These are phyloP conservation scores for Colletotrichum lindemuthianum DNA, from an alignment of 2,329 filamentous ascomycete genomes.

Conservation along the genomic window DNA sequence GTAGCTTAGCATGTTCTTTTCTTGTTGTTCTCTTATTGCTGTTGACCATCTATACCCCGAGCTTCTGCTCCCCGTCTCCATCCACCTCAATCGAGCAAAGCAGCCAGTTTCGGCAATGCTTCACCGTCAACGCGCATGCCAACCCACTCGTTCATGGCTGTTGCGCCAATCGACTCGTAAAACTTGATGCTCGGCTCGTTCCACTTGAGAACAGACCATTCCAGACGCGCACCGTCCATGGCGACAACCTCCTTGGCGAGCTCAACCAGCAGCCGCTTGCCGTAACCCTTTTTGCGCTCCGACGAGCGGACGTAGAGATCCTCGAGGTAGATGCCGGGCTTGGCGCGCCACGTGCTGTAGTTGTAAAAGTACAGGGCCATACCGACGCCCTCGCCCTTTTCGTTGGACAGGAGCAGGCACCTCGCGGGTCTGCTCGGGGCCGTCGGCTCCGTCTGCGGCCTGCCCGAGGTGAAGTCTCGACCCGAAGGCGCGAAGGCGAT, in stretches of 20 bases:
- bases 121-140: conserved; percentile 79
- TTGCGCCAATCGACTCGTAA: conserved; percentile 78
- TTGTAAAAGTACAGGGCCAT: conserved; percentile 96
- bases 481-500: conserved; percentile 77
- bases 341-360: conserved; percentile 92
- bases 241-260: conserved; percentile 82
- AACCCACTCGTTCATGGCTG: conserved; percentile 76
- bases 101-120: conserved; percentile 68
- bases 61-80: conserved; percentile 37
- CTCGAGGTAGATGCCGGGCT: conserved; percentile 90
- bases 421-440: conserved; percentile 73
- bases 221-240: conserved; percentile 78
- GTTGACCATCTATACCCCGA: background rate
- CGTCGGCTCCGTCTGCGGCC: conserved; percentile 62
- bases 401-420: conserved; percentile 73
- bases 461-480: conserved; percentile 45
- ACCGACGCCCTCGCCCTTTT: conserved; percentile 64
- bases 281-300: conserved; percentile 81
- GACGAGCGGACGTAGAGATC: conserved; percentile 84
- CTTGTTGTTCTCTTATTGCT: background rate
- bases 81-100: conserved; percentile 43
- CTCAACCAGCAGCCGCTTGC: conserved; percentile 76
- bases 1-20: background rate
- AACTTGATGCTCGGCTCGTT: conserved; percentile 91
- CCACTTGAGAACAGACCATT: conserved; percentile 94